These are phyloP conservation scores for Colletotrichum acutatum DNA, from an alignment of 2,329 filamentous ascomycete genomes.

Conservation along the genomic window DNA sequence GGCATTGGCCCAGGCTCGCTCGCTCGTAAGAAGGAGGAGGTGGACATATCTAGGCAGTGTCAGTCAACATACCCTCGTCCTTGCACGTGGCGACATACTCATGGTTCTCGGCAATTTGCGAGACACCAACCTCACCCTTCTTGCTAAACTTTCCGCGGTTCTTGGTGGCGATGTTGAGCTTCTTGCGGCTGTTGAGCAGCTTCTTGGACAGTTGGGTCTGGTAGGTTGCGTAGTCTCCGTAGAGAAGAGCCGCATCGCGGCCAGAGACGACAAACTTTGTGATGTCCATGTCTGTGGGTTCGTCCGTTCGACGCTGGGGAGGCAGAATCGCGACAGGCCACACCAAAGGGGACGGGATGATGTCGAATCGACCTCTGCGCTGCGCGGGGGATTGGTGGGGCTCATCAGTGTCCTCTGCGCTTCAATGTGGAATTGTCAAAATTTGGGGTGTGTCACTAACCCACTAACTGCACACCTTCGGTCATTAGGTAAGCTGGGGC, in stretches of 20 bases:
- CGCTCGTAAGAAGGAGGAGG: slow-evolving; percentile 85
- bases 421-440: slow-evolving; percentile 16
- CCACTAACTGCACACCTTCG: neutral
- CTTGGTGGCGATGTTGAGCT: slow-evolving; percentile 83
- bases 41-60: slow-evolving; percentile 71
- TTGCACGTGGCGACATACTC: slow-evolving; percentile 64
- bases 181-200: slow-evolving; percentile 85
- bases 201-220: slow-evolving; percentile 82
- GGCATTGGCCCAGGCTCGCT: slow-evolving; percentile 94
- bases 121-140: slow-evolving; percentile 76
- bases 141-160: slow-evolving; percentile 87
- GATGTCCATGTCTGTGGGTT: slow-evolving; percentile 77
- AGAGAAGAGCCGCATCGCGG: slow-evolving; percentile 84
- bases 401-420: slow-evolving; percentile 20
- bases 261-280: slow-evolving; percentile 84
- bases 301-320: neutral
- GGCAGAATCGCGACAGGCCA: slow-evolving; percentile 4
- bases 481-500: neutral
- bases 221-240: slow-evolving; percentile 91
- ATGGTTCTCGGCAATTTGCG: slow-evolving; percentile 78
- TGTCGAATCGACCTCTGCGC: slow-evolving; percentile 28
- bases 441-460: slow-evolving; percentile 4
- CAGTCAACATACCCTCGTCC: slow-evolving; percentile 13
- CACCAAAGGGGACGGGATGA: neutral
- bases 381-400: slow-evolving; percentile 30